Evolutionary conservation across 345 rosid species (phyloP), one percentile per base, ranked within the genome.

Genomic region (Eucalyptus urophylla): DNA sequence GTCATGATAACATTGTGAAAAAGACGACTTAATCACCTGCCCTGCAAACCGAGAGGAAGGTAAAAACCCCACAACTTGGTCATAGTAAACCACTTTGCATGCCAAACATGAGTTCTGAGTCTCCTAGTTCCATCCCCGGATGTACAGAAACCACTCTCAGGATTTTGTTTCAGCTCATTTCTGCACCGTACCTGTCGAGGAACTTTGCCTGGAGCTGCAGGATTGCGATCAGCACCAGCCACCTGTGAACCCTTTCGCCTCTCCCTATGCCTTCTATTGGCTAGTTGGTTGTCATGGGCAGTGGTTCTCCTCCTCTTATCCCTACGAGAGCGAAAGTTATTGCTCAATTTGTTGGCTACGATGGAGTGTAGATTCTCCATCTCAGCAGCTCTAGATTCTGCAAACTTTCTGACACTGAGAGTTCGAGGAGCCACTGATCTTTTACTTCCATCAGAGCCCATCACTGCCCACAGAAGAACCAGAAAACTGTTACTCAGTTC

Each of bases 41-140:
- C 99, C 44, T 94, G 96, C 91, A 96, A 94, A 69, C 99, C 98
- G 27, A 95, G 92, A 90, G 99, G 99, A 92, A 97, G 96, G 85
- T 97, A 89, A 89, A 94, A 97, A 2, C 99, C 97, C 97, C 99
- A 97, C 69, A 92, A 93, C 94, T 97, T 97, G 76, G 93, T 87
- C 98, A 97, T 97, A 17, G 94, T 93, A 87, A 97, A 97, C 37
- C 99, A 95, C 93, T 97, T 97, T 13, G 98, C 95, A 89, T 95
- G 97, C 99, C 99, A 97, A 80, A 97, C 94, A 91, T 97, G 99
- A 19, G 99, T 97, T 89, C 98, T 95, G 86, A 96, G 91, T 90
- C 99, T 94, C 96, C 93, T 97, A 13, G 99, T 97, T 62, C 97
- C 98, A 87, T 97, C 99, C 19, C 97, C 95, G 14, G 98, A 94